These are phyloP conservation scores for Ogataea corticis DNA, from an alignment of 805 yeast species.

Conservation along the genomic window DNA sequence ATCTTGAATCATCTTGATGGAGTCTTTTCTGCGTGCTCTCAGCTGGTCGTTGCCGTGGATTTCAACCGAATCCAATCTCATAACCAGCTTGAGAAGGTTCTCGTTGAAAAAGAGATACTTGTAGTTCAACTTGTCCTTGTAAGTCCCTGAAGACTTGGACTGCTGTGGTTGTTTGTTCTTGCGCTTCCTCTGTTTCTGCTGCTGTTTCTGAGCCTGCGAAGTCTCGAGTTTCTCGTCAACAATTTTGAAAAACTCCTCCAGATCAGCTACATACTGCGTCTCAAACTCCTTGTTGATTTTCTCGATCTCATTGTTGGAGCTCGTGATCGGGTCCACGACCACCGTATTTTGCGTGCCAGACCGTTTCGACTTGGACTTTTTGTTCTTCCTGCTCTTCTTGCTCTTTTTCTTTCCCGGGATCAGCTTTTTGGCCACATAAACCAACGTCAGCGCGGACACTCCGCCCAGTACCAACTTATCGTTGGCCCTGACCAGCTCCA, in stretches of 20 bases:
- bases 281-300: conserved; percentile 19
- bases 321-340: conserved; percentile 22
- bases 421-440: conserved; percentile 11
- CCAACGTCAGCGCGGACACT: conserved; percentile 14
- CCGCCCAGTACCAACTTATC: conserved; percentile 17
- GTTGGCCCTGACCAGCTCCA: conserved; percentile 16
- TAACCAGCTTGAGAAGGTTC: conserved; percentile 61
- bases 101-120: conserved; percentile 64
- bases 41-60: conserved; percentile 48
- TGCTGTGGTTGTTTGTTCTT: conserved; percentile 11
- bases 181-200: conserved; percentile 10
- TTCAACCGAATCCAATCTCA: conserved; percentile 62
- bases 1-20: conserved; percentile 60
- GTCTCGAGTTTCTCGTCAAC: conserved; percentile 17
- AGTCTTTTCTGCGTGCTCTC: conserved; percentile 57
- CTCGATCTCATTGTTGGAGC: conserved; percentile 20
- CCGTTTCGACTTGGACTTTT: conserved; percentile 12
- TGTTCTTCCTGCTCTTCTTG: conserved; percentile 15
- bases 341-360: conserved; percentile 7
- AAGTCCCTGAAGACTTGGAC: conserved; percentile 11
- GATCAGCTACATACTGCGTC: conserved; percentile 14
- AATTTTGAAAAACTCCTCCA: conserved; percentile 14
- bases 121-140: conserved; percentile 38
- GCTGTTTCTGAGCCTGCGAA: conserved; percentile 1
- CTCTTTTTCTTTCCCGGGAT: conserved; percentile 9